Evolutionary conservation across 495 filamentous ascomycete genomes (phyloP).

Genomic region (Aspergillus indologenus): DNA sequence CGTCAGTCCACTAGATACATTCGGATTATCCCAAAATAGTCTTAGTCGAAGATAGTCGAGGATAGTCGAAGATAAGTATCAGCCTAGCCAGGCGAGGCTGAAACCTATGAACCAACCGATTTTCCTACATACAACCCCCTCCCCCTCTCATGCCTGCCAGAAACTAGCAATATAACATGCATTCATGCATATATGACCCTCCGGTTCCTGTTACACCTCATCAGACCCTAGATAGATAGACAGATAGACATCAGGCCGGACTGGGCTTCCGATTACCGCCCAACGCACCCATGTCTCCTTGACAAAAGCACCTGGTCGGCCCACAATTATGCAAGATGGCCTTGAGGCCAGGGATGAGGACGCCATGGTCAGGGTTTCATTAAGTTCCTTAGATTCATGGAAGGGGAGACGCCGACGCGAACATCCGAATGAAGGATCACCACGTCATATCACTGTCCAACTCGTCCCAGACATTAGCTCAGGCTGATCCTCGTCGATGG

Average conservation of each 20-base stretch:
- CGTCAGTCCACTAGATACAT: slow-evolving; percentile 11
- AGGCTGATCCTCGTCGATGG: slow-evolving; percentile 51
- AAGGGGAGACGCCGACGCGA: background rate
- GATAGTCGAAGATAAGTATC: background rate
- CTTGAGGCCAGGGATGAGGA: background rate
- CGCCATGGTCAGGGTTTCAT: background rate
- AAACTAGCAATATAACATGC: slow-evolving; percentile 4
- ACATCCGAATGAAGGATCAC: background rate
- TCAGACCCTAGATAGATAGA: background rate
- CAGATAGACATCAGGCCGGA: slow-evolving; percentile 11
- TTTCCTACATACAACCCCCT: slow-evolving; percentile 2
- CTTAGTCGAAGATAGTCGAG: background rate
- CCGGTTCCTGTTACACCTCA: slow-evolving; percentile 18
- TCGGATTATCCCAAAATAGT: slow-evolving; percentile 15
- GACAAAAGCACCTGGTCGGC: background rate
- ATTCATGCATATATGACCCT: slow-evolving; percentile 16
- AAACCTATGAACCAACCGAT: slow-evolving; percentile 15
- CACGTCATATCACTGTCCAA: background rate
- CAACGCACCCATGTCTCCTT: background rate
- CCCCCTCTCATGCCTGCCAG: background rate
- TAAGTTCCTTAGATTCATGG: background rate
- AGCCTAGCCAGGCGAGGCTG: slow-evolving; percentile 10
- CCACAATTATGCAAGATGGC: background rate
- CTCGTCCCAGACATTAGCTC: slow-evolving; percentile 10
- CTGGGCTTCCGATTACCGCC: background rate